Evolutionary conservation across 768 basidiomycete species (phyloP), one percentile per base, ranked within the genome.

Genomic region (Trametes maxima): DNA sequence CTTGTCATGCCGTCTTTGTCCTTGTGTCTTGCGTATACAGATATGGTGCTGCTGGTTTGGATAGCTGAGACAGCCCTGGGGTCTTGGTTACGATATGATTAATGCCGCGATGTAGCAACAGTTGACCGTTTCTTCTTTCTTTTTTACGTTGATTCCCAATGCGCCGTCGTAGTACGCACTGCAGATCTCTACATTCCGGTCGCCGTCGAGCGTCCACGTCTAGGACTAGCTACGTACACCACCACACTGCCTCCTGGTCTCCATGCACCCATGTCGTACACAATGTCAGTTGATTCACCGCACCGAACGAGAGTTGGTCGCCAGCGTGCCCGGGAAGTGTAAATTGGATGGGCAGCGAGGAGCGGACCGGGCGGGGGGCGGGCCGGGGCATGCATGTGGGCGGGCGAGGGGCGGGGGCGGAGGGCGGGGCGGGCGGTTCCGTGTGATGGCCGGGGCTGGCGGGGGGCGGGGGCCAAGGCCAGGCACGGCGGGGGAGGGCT

Each of bases 21-120:
- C 50, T 63, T 46, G 35, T 56, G 43, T 54, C 19, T 58, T 63
- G 42, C 28, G 50, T 57, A 39, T 62, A 57, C 57, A 35, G 24
- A 57, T 63, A 52, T 52, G 35, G 35, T n/a, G 7, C 39, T 63
- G 33, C 51, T 63, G 43, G 43, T 43, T 59, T 46, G 50, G 52
- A 47, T 54, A 44, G 55, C 55, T 22, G 36, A n/a, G 55, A 28
- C 55, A 5, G 36, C 36, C 10, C 16, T 2, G 46, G 7, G 56
- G 46, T 49, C 56, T 40, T 57, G 48, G 47, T 28, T 57, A 57
- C 47, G 56, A 50, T 57, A 43, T 58, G 57, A 28, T 50, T 58
- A 58, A 58, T 58, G 49, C 44, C 57, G 48, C 37, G 19, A 25
- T 58, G 57, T 58, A 58, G 49, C 57, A 58, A 50, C 57, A 58